Evolutionary conservation across 2,329 filamentous ascomycete species (phyloP), one percentile per base, ranked within the genome.

Genomic region (Colletotrichum sp.): DNA sequence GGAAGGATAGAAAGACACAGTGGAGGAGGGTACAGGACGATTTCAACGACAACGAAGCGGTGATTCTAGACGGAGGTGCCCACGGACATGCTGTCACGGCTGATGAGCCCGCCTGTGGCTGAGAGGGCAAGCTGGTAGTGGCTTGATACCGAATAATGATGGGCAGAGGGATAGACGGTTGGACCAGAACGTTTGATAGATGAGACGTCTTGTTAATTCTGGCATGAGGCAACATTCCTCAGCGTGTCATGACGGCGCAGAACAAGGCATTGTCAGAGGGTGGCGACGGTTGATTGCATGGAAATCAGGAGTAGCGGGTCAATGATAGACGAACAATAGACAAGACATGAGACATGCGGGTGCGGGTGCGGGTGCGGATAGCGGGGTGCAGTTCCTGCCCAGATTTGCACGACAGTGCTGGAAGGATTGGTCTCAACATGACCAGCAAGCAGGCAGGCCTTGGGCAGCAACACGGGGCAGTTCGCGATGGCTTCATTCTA

Each of bases 1-100:
- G 89, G 21, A 84, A 85, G 38, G 83, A 87, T 62, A 83, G 82
- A 63, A 84, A 82, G 21, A 86, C 84, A 38, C 84, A 86, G 61
- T 93, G 91, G 91, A 85, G 90, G 69, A 86, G 90, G 69, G 91
- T 92, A 1, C 91, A 93, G 78, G 90, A 92, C 79, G 89, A 92
- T 77, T 79, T 89, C 21, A 85, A 90, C 14, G 83, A 93, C 77
- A 92, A 92, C 73, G 91, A 92, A 78, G 86, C 82, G 0, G 84
- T 92, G 10, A 92, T 92, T 63, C 81, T 92, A 1, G 90, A 92
- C 75, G 90, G 91, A 8, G 90, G 90, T 1, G 81, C 87, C 1
- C 86, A 88, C 63, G 90, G 89, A 7, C 82, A 86, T 66, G 78
- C 30, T 58, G 30, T 5, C 69, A 73, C n/a, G 26, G 76, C 73